Evolutionary conservation across 306 rosid genomes (phyloP), one percentile per base, ranked within the genome.

Genomic region (Canavalia gladiata): DNA sequence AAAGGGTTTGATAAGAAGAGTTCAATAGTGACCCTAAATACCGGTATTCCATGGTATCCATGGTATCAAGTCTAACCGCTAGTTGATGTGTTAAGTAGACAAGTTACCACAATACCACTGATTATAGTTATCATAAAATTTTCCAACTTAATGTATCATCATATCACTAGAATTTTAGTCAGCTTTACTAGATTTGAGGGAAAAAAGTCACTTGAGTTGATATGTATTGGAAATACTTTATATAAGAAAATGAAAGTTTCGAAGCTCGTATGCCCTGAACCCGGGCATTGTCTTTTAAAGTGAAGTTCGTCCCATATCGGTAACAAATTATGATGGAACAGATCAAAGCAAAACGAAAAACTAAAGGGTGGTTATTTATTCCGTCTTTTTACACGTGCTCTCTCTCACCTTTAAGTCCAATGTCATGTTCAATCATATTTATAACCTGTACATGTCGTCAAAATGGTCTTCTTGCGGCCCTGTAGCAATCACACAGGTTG

Each of bases 341-440:
- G 63, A 30, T 25, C 72, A 42, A 50, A 51, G 37, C 67, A 51
- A 81, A 66, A 41, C 46, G 33, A 49, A 72, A 18, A 71, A 12
- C 11, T 37, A 5, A 41, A 65, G 29, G 65, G 45, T 13, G 45
- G 29, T 51, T 51, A 56, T 28, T 73, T 34, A 12, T 58, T 72
- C 30, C 51, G 1, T 69, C 57, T 59, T 41, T 51, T 72, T 55
- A 55, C 45, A 65, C 47, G 49, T 42, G 78, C 74, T 66, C 46
- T 55, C 74, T 66, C 46, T 55, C 34, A 76, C 59, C 68, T 85
- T 64, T 49, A 71, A 63, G 52, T 76, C 66, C 63, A 4, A 4
- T 54, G 5, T 51, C 68, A 49, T 42, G 64, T 11, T 72, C 62
- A 47, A 60, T 37, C 37, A 25, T 9, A 35, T 78, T 45, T 37